Evolutionary conservation across 129 eudicot species (phyloP).

Genomic region (Ambrosia artemisiifolia): DNA sequence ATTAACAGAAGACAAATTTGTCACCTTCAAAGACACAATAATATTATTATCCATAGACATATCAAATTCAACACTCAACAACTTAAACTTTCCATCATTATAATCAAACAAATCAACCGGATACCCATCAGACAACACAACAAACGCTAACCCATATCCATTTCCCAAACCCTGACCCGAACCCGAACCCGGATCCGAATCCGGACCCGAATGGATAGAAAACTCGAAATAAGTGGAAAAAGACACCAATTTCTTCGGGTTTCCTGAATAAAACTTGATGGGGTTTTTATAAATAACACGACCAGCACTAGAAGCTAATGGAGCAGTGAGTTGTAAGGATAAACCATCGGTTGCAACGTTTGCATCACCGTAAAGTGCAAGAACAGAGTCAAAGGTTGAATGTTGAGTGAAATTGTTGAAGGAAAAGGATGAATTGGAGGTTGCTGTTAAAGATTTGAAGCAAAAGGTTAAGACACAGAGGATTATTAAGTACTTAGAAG

Average conservation of each 20-base stretch:
- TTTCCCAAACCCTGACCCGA: background rate
- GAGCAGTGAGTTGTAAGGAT: slow-evolving; percentile 48
- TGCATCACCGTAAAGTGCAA: slow-evolving; percentile 66
- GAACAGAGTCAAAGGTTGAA: slow-evolving; percentile 44
- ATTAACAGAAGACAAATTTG: slow-evolving; percentile 48
- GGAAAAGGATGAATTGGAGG: slow-evolving; percentile 41
- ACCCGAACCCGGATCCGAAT: background rate
- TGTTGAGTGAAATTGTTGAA: slow-evolving; percentile 43
- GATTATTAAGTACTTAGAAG: slow-evolving; percentile 38
- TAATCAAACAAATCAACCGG: slow-evolving; percentile 43
- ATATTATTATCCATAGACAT: background rate
- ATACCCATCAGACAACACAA: slow-evolving; percentile 53
- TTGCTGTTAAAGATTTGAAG: slow-evolving; percentile 43
- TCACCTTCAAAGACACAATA: slow-evolving; percentile 47
- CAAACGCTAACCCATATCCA: slow-evolving; percentile 63
- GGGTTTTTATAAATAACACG: slow-evolving; percentile 57
- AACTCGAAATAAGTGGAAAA: slow-evolving; percentile 56
- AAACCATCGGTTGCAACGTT: slow-evolving; percentile 39
- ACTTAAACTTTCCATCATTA: slow-evolving; percentile 27
- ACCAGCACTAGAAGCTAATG: slow-evolving; percentile 48
- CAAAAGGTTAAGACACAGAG: slow-evolving; percentile 34
- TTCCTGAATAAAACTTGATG: slow-evolving; percentile 47
- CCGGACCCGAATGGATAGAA: slow-evolving; percentile 23
- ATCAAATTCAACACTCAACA: slow-evolving; percentile 62
- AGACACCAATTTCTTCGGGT: slow-evolving; percentile 50